Percentiles rank a stretch among this genome's conserved stretches.
These are phyloP conservation scores for Verticillium nubilum DNA, from an alignment of 2,329 filamentous ascomycete genomes.

Conservation along the genomic window DNA sequence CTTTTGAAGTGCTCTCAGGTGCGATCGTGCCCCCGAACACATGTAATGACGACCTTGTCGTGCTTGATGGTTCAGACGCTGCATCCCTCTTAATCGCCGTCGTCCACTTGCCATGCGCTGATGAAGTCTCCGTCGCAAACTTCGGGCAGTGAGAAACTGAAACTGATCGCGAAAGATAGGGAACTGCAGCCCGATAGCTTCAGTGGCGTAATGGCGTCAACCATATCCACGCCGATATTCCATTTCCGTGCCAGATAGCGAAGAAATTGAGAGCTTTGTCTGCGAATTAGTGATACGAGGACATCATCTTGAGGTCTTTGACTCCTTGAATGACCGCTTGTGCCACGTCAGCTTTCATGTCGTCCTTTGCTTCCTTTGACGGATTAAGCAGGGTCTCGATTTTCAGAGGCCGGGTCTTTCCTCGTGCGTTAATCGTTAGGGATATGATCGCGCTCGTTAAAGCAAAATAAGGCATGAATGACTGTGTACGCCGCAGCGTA, in stretches of 20 bases:
- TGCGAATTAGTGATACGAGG: constrained; percentile 54
- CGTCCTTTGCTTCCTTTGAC: constrained; percentile 19
- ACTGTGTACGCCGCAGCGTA: constrained; percentile 51
- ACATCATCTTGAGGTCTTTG: constrained; percentile 54
- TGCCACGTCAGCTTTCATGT: constrained; percentile 32
- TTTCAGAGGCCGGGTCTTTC: constrained; percentile 8
- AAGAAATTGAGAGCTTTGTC: constrained; percentile 56
- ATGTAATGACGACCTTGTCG: too few species aligned
- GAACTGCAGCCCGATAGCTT: constrained; percentile 34
- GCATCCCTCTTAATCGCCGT: constrained; percentile 6
- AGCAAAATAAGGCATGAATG: constrained; percentile 58
- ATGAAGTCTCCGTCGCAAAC: constrained; percentile 41
- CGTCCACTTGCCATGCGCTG: constrained; percentile 36
- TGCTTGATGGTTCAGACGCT: too few species aligned
- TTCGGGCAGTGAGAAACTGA: constrained; percentile 53
- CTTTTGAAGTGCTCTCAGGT: too few species aligned
- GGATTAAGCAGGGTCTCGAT: neutral
- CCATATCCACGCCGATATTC: constrained; percentile 48
- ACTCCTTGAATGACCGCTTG: constrained; percentile 49
- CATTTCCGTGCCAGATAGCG: constrained; percentile 53
- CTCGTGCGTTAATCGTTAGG: constrained; percentile 43
- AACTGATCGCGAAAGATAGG: constrained; percentile 42
- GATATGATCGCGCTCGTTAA: constrained; percentile 56
- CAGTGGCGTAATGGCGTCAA: constrained; percentile 10
- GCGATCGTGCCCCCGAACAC: too few species aligned